These are phyloP conservation scores for Aechmea fasciata DNA, from an alignment of 176 grass and related monocot species.

Conservation along the genomic window DNA sequence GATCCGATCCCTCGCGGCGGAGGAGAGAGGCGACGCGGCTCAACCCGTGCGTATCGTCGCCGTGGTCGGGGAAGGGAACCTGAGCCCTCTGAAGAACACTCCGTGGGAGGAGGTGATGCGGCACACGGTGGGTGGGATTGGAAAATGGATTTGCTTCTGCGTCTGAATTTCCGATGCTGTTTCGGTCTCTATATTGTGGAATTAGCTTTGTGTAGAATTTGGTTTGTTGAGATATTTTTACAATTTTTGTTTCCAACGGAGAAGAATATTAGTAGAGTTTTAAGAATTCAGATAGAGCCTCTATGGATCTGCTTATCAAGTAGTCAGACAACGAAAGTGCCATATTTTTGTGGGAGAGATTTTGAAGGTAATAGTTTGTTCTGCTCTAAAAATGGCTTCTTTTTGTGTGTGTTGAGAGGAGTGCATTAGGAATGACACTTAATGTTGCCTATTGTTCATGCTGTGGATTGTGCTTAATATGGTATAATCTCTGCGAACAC, in stretches of 20 bases:
- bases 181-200: neutral
- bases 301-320: too few relatives aligned
- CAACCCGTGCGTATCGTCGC: slow-evolving; percentile 31
- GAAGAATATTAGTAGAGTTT: too few relatives aligned
- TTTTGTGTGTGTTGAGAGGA: too few relatives aligned
- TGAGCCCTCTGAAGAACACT: slow-evolving; percentile 54
- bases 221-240: neutral
- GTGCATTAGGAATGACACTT: too few relatives aligned
- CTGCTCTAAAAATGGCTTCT: too few relatives aligned
- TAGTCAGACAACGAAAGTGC: too few relatives aligned
- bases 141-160: neutral
- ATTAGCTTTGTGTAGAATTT: neutral
- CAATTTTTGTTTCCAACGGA: neutral
- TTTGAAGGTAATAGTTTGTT: too few relatives aligned
- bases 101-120: slow-evolving; percentile 89
- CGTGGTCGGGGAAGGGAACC: slow-evolving; percentile 56
- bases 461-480: too few relatives aligned
- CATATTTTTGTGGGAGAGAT: too few relatives aligned
- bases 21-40: neutral
- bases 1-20: neutral
- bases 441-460: too few relatives aligned
- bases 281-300: too few relatives aligned
- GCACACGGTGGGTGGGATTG: slow-evolving; percentile 42
- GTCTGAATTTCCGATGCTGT: neutral
- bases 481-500: too few relatives aligned